Evolutionary conservation across 495 filamentous ascomycete species (phyloP), one percentile per base, ranked within the genome.

Genomic region (Oidiodendron maius): DNA sequence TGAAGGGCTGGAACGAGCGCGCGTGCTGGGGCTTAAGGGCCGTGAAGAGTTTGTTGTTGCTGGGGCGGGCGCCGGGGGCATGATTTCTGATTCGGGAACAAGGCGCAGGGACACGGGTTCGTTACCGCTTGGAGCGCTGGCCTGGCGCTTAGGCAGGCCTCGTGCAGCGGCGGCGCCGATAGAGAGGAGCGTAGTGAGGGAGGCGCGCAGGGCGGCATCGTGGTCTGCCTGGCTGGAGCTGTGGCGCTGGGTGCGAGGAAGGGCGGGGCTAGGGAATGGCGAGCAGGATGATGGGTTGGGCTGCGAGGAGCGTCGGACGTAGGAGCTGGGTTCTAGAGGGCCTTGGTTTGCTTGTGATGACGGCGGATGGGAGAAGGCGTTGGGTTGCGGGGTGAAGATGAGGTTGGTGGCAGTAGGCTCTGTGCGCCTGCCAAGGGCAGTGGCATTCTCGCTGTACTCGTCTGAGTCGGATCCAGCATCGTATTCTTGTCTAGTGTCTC

Each of bases 181-280:
- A 35, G 89, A 95, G 3, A 98, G 78, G n/a, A 98, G 78, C 2
- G 93, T 98, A 5, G 90, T 95, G 3, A 98, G 73, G 47, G 87
- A 94, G 5, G 93, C 89, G 30, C 93, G 82, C 1, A 98, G 78
- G 0, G 91, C 93, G 20, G 89, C 91, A 62, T 98, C 93, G 55
- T 96, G 89, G 46, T 96, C 90, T 20, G 86, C 80, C 52, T 85
- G 83, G 58, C 71, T 74, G 51, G 77, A 73, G 23, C 70, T 66
- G n/a, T 53, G 49, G 15, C 42, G 45, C 30, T 42, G 46, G 15
- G 25, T 15, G n/a, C 55, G 48, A 13, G 50, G 37, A 17, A 34
- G 20, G 11, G 32, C 26, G 24, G 47, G 46, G 10, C 35, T 34
- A 12, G 46, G 42, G 37, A 56, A 54, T 60, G 63, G 20, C 53